Evolutionary conservation across 148 eudicot species (phyloP), one percentile per base, ranked within the genome.

Genomic region (Chenopodium album): DNA sequence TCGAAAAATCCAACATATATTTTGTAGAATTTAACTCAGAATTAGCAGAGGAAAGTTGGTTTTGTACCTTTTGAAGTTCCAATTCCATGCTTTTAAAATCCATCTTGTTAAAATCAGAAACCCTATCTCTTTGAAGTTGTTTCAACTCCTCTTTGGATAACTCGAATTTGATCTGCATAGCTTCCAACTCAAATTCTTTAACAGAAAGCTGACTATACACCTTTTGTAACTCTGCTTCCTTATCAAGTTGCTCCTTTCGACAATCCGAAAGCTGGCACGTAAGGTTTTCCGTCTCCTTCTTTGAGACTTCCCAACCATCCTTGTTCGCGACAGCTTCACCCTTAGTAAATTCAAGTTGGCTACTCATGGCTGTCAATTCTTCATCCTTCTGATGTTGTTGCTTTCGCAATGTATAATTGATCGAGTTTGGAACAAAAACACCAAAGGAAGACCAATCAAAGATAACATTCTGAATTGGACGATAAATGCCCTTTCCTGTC

Each of bases 391-490:
- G 29, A 0, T 47, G 76, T 73, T 37, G 56, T 23, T 73, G 54
- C 12, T 22, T 44, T 37, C 29, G 47, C 12, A 23, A 47, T 7
- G 17, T 19, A 47, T 73, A 56, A 73, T 44, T 22, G 56, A 23
- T 29, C 14, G 59, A 44, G 54, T 76, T 76, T 37, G 84, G 80
- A 9, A 76, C 60, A 9, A 19, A 17, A 1, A 82, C 75, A 16
- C 84, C 84, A 56, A 54, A 82, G 4, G 7, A 69, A 56, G 80
- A 76, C 84, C 79, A 82, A 56, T 82, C 84, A 14, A 76, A 82
- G 13, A 76, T 76, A 11, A 56, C 76, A 69, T 82, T 82, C 32
- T 76, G 31, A 69, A 67, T 9, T 7, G 54, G 31, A 4, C 54
- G 7, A 56, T n/a, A 76, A 9, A 2, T 0, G 11, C 2, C 23